Conservation (phyloP, 768 basidiomycete genomes). For the Lactarius akahatsu region DNA sequence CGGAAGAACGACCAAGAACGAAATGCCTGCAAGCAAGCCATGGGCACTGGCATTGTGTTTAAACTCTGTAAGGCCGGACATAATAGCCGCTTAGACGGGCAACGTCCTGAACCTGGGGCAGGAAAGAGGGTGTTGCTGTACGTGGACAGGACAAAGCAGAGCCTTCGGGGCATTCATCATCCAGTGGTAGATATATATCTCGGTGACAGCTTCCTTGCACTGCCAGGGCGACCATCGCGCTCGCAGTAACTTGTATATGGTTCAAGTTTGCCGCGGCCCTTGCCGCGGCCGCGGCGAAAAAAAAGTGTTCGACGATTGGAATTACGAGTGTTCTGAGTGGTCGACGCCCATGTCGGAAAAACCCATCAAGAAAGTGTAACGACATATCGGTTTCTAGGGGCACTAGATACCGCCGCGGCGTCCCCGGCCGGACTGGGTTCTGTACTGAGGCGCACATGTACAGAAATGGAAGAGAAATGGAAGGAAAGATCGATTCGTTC, state of each 20-base stretch:
- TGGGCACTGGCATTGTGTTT: background rate
- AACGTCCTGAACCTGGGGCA: background rate
- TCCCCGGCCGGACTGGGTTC: too few relatives aligned
- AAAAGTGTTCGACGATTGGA: background rate
- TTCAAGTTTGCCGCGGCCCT: background rate
- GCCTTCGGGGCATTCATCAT: background rate
- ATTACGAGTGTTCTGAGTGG: background rate
- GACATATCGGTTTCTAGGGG: too few relatives aligned
- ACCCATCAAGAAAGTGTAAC: background rate
- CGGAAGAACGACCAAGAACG: constrained; percentile 16
- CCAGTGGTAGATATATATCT: background rate
- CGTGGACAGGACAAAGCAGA: background rate
- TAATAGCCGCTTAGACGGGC: background rate
- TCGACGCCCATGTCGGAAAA: too few relatives aligned
- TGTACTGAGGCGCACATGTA: too few relatives aligned
- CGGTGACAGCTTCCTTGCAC: background rate
- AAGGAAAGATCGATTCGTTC: too few relatives aligned
- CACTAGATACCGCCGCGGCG: too few relatives aligned
- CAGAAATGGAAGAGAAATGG: too few relatives aligned
- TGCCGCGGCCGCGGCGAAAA: background rate
- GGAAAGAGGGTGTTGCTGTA: background rate
- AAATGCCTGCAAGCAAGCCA: constrained; percentile 3
- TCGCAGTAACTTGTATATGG: background rate
- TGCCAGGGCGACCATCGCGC: background rate
- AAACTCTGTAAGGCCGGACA: background rate